These are phyloP conservation scores for Astraeus odoratus DNA, from an alignment of 768 basidiomycete species.

Conservation along the genomic window DNA sequence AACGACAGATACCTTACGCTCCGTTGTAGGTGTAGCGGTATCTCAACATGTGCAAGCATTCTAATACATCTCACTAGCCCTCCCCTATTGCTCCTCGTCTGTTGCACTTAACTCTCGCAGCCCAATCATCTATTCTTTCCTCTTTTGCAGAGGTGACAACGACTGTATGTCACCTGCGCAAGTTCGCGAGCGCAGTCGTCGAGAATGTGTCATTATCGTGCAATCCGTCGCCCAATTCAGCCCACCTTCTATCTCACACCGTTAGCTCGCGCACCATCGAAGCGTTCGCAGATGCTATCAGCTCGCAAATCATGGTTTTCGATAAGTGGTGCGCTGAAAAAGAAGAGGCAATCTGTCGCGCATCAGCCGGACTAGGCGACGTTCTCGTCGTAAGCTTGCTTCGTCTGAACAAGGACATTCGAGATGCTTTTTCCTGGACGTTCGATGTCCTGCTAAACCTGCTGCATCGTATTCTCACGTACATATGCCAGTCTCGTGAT, in stretches of 20 bases:
- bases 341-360: slow-evolving; percentile 63
- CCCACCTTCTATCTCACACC: slow-evolving; percentile 18
- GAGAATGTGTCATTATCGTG: slow-evolving; percentile 18
- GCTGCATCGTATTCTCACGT: slow-evolving; percentile 29
- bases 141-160: slow-evolving; percentile 56
- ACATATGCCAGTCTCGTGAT: slow-evolving; percentile 24
- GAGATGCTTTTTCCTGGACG: slow-evolving; percentile 48
- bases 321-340: slow-evolving; percentile 63
- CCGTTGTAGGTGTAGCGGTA: slow-evolving; percentile 20
- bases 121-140: slow-evolving; percentile 59
- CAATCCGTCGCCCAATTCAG: slow-evolving; percentile 17
- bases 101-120: slow-evolving; percentile 57
- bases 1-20: slow-evolving; percentile 26
- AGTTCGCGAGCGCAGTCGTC: slow-evolving; percentile 49
- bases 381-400: slow-evolving; percentile 55
- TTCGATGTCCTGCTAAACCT: slow-evolving; percentile 53
- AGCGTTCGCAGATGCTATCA: slow-evolving; percentile 74
- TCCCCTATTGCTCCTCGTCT: slow-evolving; percentile 50
- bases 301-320: slow-evolving; percentile 49
- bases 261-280: slow-evolving; percentile 56
- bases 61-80: slow-evolving; percentile 29
- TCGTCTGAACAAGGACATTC: slow-evolving; percentile 51
- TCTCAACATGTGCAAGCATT: background rate
- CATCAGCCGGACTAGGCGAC: slow-evolving; percentile 40
- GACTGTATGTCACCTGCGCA: slow-evolving; percentile 53